Evolutionary conservation across 129 eudicot species (phyloP).

Genomic region (Oenanthe sinensis): DNA sequence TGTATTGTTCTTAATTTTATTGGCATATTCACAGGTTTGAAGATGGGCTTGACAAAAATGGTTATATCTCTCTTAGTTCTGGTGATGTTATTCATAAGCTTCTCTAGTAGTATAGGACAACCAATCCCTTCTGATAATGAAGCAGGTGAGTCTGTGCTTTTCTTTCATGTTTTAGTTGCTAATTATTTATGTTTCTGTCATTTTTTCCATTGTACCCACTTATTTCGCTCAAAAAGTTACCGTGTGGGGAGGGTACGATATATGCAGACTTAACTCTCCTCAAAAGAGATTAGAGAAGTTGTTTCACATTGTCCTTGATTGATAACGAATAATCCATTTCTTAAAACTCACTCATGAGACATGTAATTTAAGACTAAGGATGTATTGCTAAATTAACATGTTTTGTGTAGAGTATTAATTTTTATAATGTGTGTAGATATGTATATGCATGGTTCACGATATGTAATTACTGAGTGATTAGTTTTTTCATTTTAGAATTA

Average conservation of each 20-base stretch:
- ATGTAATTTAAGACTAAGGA: background rate
- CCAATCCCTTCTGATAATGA: slow-evolving; percentile 5
- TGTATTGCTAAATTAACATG: background rate
- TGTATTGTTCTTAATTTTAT: background rate
- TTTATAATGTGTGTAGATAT: background rate
- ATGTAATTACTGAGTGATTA: background rate
- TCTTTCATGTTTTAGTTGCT: background rate
- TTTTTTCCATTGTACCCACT: background rate
- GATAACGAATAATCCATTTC: background rate
- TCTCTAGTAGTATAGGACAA: slow-evolving; percentile 7
- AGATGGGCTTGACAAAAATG: slow-evolving; percentile 13
- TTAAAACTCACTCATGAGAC: background rate
- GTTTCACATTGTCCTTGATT: background rate
- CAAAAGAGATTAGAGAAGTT: no score
- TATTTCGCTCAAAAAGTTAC: no score
- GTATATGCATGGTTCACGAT: background rate
- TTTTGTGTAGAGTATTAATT: background rate
- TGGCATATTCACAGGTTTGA: slow-evolving; percentile 2
- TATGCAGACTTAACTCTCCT: no score
- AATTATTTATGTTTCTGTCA: background rate
- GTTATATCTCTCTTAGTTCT: background rate
- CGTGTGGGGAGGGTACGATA: no score
- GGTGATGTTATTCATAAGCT: slow-evolving; percentile 12
- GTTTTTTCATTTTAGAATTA: background rate
- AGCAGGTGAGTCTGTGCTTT: slow-evolving; percentile 16